Percentiles rank a stretch among this genome's conserved stretches.
Evolutionary conservation across 441 rosid species (phyloP).

Genomic region (Erysimum cheiri): DNA sequence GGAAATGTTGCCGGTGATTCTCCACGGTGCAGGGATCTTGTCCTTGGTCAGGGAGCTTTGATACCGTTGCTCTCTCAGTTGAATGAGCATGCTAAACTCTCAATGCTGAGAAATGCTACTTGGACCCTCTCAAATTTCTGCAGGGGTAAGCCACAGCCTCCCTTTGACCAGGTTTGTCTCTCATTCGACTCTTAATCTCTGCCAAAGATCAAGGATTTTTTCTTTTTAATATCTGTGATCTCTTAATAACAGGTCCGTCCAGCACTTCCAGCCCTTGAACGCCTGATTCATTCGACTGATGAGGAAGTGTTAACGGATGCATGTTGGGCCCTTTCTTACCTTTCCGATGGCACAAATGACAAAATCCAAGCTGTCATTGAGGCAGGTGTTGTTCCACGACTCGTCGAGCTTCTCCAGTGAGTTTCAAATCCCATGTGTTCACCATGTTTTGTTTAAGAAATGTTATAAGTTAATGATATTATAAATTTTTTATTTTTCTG

Average conservation of each 20-base stretch:
- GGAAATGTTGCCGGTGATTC: constrained; percentile 85
- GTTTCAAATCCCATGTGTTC: constrained; percentile 37
- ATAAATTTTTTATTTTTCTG: constrained; percentile 7
- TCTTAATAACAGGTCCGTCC: constrained; percentile 57
- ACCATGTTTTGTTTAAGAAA: neutral
- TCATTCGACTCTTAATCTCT: neutral
- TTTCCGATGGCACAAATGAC: constrained; percentile 80
- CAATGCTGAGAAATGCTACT: constrained; percentile 82
- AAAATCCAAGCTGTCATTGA: constrained; percentile 76
- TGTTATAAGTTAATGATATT: neutral
- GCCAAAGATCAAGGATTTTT: neutral
- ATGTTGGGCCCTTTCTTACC: constrained; percentile 78
- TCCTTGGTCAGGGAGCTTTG: constrained; percentile 64
- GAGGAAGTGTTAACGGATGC: constrained; percentile 79
- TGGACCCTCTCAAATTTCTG: constrained; percentile 84
- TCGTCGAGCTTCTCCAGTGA: constrained; percentile 68
- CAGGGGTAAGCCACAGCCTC: constrained; percentile 79
- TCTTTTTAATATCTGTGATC: constrained; percentile 4
- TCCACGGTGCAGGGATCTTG: constrained; percentile 73
- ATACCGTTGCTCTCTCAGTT: constrained; percentile 63
- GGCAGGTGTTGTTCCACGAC: constrained; percentile 70
- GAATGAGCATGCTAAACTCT: constrained; percentile 72
- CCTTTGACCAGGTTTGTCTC: constrained; percentile 62
- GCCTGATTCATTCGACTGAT: constrained; percentile 65
- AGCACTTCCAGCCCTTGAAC: constrained; percentile 69